Evolutionary conservation across 2,329 filamentous ascomycete species (phyloP), one percentile per base, ranked within the genome.

Genomic region (Colletotrichum navitas): DNA sequence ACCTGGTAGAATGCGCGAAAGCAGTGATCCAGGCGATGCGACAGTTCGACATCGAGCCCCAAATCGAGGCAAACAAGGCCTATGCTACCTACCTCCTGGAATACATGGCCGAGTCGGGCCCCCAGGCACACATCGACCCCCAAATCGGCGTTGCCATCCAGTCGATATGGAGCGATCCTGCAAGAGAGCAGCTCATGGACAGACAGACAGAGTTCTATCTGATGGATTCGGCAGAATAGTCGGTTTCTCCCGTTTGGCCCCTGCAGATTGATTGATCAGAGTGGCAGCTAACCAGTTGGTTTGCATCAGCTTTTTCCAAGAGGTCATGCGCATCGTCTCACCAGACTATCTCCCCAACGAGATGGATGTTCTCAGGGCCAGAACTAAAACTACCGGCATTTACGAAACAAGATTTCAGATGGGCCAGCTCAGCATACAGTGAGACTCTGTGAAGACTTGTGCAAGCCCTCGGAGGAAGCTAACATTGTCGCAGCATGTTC

Each of bases 221-320:
- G 70, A 99, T 99, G 96, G 96, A 99, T 82, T 99, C 96, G 32
- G 96, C 96, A 63, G 94, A 95, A 85, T 99, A 99, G 95, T 99
- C 88, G 80, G 93, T 82, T 39, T 10, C 3, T 21, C 34, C 24
- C 24, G 12, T 12, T 34, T 16, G 36, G 18, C 14, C 8, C 26
- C 18, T 51, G 6, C 5, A 3, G 32, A 0, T 29, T 16, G n/a
- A 47, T 54, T 11, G 26, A 12, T 21, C 3, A 14, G 29, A 47
- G 12, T 64, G 32, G 36, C 63, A 71, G 60, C 77, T 81, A 59
- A 81, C 24, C 73, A n/a, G 24, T 16, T 29, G 29, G 26, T 21
- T 26, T 3, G 8, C 36, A 45, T 26, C 78, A 99, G 96, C 84
- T 99, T 99, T 85, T 98, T 99, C 82, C 93, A 97, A 74, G 94